These are phyloP conservation scores for Tilletia caries DNA, from an alignment of 1,284 basidiomycete genomes.

Conservation along the genomic window DNA sequence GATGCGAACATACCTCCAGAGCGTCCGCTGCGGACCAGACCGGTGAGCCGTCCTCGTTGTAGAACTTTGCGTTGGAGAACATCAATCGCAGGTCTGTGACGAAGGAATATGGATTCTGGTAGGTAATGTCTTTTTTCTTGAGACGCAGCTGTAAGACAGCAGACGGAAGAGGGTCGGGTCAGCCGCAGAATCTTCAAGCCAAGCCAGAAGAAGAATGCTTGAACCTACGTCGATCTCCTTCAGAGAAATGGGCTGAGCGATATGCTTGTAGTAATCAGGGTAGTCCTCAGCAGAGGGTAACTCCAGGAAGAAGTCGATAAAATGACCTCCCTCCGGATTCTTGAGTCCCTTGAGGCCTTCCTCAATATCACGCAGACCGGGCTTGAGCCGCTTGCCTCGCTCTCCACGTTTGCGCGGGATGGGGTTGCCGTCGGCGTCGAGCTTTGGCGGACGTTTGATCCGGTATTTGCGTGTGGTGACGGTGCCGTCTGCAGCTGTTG, in stretches of 20 bases:
- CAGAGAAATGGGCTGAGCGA: slow-evolving; percentile 41
- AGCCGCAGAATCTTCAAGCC: not conserved
- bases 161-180: not conserved
- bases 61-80: slow-evolving; percentile 50
- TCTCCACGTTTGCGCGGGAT: not conserved
- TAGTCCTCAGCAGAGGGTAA: slow-evolving; percentile 40
- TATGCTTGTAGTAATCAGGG: slow-evolving; percentile 50
- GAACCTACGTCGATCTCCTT: slow-evolving; percentile 33
- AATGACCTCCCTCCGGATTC: slow-evolving; percentile 11
- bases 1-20: slow-evolving; percentile 23
- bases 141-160: not conserved
- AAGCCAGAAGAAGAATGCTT: no score
- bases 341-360: not conserved
- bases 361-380: not conserved
- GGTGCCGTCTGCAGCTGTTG: not conserved
- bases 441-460: not conserved
- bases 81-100: slow-evolving; percentile 43
- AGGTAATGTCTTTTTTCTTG: slow-evolving; percentile 33
- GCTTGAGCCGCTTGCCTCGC: not conserved
- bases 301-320: slow-evolving; percentile 38
- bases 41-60: slow-evolving; percentile 36
- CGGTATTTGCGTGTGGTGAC: not conserved
- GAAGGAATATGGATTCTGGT: slow-evolving; percentile 43
- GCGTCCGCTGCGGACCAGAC: slow-evolving; percentile 46
- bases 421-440: not conserved